These are phyloP conservation scores for Tephrocybe sp. DNA, from an alignment of 768 basidiomycete genomes.

Conservation along the genomic window DNA sequence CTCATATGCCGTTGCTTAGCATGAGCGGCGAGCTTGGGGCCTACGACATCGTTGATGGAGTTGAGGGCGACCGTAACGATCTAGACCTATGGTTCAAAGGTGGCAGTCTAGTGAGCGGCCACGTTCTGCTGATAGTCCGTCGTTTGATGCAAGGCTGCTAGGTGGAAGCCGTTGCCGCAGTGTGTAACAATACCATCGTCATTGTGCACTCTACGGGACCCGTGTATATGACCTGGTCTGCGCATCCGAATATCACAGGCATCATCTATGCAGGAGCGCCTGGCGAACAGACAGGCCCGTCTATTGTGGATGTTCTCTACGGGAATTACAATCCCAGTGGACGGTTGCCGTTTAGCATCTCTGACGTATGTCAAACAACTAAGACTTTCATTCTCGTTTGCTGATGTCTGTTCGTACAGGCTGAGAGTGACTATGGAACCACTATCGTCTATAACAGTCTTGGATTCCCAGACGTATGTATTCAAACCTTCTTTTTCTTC, in stretches of 20 bases:
- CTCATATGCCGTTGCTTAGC: constrained; percentile 25
- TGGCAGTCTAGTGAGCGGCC: constrained; percentile 38
- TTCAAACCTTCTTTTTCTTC: background rate
- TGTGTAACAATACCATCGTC: constrained; percentile 77
- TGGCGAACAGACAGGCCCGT: constrained; percentile 80
- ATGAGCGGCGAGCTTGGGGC: constrained; percentile 53
- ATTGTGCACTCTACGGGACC: constrained; percentile 80
- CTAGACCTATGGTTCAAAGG: constrained; percentile 59
- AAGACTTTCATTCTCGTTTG: background rate
- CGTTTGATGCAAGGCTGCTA: constrained; percentile 22
- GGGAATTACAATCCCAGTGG: constrained; percentile 77
- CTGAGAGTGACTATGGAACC: constrained; percentile 41
- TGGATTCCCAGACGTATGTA: constrained; percentile 18
- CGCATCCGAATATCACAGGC: constrained; percentile 70
- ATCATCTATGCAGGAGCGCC: constrained; percentile 55
- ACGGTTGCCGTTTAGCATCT: constrained; percentile 73
- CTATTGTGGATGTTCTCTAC: constrained; percentile 75
- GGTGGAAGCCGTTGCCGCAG: constrained; percentile 59
- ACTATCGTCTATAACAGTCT: constrained; percentile 42
- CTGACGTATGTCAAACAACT: constrained; percentile 40
- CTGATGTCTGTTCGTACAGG: constrained; percentile 20
- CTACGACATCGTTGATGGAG: constrained; percentile 63
- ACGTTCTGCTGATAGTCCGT: background rate
- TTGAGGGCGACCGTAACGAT: constrained; percentile 60
- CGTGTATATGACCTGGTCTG: constrained; percentile 71